These are phyloP conservation scores for Trichoderma citrinoviride DNA, from an alignment of 2,329 filamentous ascomycete genomes.

Conservation along the genomic window DNA sequence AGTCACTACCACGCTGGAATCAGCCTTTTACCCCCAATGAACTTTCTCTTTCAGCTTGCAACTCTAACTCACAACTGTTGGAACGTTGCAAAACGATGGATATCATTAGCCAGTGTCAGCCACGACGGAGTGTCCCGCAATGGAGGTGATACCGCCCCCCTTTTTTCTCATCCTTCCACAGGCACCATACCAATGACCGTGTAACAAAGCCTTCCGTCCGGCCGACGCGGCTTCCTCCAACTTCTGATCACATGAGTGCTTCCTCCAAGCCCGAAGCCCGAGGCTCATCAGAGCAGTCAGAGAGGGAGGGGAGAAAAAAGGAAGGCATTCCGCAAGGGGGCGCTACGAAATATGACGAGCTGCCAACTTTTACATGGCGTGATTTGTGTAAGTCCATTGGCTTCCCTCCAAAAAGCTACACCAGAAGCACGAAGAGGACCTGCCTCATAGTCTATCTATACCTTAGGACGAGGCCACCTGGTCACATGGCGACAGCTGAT, in stretches of 20 bases:
- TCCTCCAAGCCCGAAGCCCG: background rate
- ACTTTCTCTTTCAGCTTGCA: background rate
- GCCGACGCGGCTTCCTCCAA: background rate
- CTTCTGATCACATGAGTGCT: constrained; percentile 6
- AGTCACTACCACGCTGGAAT: background rate
- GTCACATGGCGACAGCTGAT: background rate
- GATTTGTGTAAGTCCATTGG: background rate
- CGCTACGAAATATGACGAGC: background rate
- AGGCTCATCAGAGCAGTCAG: background rate
- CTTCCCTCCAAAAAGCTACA: background rate
- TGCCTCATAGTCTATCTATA: no score
- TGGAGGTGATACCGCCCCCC: background rate
- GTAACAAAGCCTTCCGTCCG: constrained; percentile 1
- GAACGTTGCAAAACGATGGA: background rate
- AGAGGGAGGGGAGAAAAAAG: background rate
- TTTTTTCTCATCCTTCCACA: background rate
- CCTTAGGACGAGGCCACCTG: background rate
- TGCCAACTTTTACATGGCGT: constrained; percentile 9
- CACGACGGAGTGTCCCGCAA: background rate
- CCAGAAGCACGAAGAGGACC: background rate
- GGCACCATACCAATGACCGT: background rate
- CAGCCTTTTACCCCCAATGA: background rate
- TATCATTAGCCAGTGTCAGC: background rate
- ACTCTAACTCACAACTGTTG: background rate
- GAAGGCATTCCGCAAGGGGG: no score